phyloP scores from a whole-genome alignment of 208 protist genomes.

The Trypanosoma theileri region DNA sequence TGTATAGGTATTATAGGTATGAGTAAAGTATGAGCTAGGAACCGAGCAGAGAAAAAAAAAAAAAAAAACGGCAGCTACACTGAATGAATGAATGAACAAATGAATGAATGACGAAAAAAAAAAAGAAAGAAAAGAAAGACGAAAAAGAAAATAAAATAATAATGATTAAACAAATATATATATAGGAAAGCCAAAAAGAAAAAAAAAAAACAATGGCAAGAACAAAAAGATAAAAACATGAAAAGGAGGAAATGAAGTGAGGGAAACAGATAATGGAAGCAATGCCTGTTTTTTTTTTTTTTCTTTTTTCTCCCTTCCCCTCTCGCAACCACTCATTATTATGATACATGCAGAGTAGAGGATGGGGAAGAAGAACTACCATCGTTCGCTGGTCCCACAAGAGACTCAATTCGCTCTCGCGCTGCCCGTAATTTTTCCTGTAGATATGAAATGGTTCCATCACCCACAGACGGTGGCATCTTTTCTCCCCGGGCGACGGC shows the following conservation, averaged over 20 bases:
- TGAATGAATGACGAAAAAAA: too few species aligned
- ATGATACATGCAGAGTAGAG: conserved; percentile 27
- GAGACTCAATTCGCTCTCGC: conserved; percentile 14
- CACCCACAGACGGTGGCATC: neutral
- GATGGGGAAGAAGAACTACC: conserved; percentile 3
- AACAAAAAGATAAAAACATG: conserved; percentile 11
- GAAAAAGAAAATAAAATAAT: neutral
- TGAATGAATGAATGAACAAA: too few species aligned
- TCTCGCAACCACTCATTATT: too few species aligned
- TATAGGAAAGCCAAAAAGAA: conserved; percentile 2
- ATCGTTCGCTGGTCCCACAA: conserved; percentile 1
- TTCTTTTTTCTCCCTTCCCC: too few species aligned
- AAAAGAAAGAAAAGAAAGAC: neutral
- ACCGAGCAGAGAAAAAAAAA: too few species aligned
- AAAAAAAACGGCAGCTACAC: too few species aligned
- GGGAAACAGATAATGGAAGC: conserved; percentile 16
- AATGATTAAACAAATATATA: neutral
- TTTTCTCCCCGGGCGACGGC: conserved; percentile 17
- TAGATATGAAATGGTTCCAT: conserved; percentile 10
- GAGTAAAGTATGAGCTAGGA: too few species aligned
- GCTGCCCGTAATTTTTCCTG: conserved; percentile 23
- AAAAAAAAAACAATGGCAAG: conserved; percentile 18
- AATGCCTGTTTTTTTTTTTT: neutral
- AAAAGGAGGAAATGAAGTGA: conserved; percentile 13
- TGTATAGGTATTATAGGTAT: conserved; percentile 4